phyloP scores from a whole-genome alignment of 2,329 filamentous ascomycete species.

The Fusarium sp. region DNA sequence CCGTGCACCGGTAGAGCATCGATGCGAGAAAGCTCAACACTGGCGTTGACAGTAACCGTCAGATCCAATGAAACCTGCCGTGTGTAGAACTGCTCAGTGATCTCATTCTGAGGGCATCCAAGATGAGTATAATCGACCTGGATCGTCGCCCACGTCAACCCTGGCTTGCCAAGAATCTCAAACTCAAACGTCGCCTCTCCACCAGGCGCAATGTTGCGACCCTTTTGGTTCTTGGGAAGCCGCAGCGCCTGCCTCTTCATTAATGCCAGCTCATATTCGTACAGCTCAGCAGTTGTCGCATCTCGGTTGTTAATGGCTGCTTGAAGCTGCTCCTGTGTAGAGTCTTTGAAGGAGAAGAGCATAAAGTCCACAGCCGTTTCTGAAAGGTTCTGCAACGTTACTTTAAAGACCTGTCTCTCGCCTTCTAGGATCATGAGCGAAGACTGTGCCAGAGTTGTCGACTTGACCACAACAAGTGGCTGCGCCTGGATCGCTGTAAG shows the following conservation, averaged over 20 bases:
- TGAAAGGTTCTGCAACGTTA: conserved; percentile 85
- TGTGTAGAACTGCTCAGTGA: conserved; percentile 83
- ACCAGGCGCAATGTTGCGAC: conserved; percentile 74
- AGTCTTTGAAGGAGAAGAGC: conserved; percentile 90
- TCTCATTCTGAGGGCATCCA: conserved; percentile 75
- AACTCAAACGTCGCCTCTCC: conserved; percentile 80
- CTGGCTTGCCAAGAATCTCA: conserved; percentile 87
- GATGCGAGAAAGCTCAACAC: conserved; percentile 83
- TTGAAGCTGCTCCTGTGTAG: conserved; percentile 82
- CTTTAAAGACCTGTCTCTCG: conserved; percentile 80
- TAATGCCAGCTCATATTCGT: conserved; percentile 86
- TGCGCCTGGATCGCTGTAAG: conserved; percentile 84
- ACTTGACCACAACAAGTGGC: conserved; percentile 80
- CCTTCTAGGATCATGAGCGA: conserved; percentile 95
- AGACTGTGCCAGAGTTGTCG: conserved; percentile 82
- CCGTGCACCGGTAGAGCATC: conserved; percentile 82
- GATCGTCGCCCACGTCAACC: conserved; percentile 81
- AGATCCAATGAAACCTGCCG: conserved; percentile 84
- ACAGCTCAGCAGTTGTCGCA: conserved; percentile 80
- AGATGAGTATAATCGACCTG: conserved; percentile 89
- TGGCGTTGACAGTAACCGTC: conserved; percentile 91
- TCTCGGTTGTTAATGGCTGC: conserved; percentile 81
- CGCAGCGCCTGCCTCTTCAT: conserved; percentile 78
- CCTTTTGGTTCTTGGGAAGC: conserved; percentile 63
- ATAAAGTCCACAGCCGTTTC: conserved; percentile 83